These are phyloP conservation scores for Aspergillus coremiiformis DNA, from an alignment of 495 filamentous ascomycete genomes.

Conservation along the genomic window DNA sequence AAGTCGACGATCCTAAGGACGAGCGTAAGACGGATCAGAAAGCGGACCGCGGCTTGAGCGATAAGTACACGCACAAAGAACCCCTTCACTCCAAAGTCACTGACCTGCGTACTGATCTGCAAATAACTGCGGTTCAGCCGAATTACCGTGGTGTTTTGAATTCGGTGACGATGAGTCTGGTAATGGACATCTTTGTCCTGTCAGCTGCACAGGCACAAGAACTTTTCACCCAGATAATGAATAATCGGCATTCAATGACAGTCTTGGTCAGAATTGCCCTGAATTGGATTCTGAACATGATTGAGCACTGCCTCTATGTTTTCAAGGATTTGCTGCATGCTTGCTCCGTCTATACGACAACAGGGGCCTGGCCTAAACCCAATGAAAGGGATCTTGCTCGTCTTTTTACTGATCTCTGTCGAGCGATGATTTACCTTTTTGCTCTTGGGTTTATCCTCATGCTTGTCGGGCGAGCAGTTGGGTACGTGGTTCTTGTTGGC, in stretches of 20 bases:
- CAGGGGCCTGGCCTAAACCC: slow-evolving; percentile 29
- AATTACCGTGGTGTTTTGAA: slow-evolving; percentile 11
- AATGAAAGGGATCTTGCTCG: slow-evolving; percentile 25
- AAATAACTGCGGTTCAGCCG: slow-evolving; percentile 8
- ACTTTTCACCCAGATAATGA: slow-evolving; percentile 17
- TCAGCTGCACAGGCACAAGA: slow-evolving; percentile 25
- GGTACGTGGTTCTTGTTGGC: slow-evolving; percentile 31
- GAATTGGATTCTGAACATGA: slow-evolving; percentile 28
- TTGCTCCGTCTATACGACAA: slow-evolving; percentile 28
- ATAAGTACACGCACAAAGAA: slow-evolving; percentile 1
- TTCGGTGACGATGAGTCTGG: slow-evolving; percentile 21
- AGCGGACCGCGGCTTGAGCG: neutral
- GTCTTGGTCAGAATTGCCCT: slow-evolving; percentile 19
- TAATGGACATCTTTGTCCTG: slow-evolving; percentile 29
- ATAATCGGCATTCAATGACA: slow-evolving; percentile 17
- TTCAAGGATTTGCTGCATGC: slow-evolving; percentile 21
- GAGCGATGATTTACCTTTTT: slow-evolving; percentile 32
- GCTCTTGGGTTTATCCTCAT: slow-evolving; percentile 30
- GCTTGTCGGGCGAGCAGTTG: slow-evolving; percentile 26
- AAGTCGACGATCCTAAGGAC: slow-evolving; percentile 19
- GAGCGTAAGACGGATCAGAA: neutral
- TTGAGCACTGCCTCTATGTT: slow-evolving; percentile 32
- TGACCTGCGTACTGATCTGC: slow-evolving; percentile 14
- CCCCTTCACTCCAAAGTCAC: slow-evolving; percentile 20
- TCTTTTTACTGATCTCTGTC: slow-evolving; percentile 28